These are phyloP conservation scores for Phytophthora sojae DNA, from an alignment of 352 stramenopile genomes.

Conservation along the genomic window DNA sequence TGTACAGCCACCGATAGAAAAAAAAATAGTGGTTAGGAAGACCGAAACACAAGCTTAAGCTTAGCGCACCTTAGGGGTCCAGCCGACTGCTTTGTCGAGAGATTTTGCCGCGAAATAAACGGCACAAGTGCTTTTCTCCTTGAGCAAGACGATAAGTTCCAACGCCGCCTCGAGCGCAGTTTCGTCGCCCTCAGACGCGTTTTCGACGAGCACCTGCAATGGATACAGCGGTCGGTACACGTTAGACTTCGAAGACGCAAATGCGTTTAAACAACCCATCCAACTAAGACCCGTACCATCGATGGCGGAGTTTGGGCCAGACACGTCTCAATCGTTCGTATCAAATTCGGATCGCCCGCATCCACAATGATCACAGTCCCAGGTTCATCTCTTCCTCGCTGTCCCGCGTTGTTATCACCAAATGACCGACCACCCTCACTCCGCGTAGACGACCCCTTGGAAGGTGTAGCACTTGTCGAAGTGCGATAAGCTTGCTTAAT, in stretches of 20 bases:
- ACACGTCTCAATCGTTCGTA: slow-evolving; percentile 52
- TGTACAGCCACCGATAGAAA: neutral
- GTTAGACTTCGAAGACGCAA: too few relatives aligned
- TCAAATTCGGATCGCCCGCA: slow-evolving; percentile 48
- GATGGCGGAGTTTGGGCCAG: slow-evolving; percentile 39
- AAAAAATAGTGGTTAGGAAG: neutral
- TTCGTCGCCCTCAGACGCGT: slow-evolving; percentile 56
- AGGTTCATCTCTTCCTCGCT: slow-evolving; percentile 24
- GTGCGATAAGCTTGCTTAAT: slow-evolving; percentile 42
- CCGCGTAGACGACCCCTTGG: slow-evolving; percentile 8
- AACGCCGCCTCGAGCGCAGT: slow-evolving; percentile 41
- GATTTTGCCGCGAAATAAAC: slow-evolving; percentile 56
- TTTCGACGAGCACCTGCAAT: slow-evolving; percentile 58
- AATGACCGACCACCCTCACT: slow-evolving; percentile 1
- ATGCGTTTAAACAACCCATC: neutral
- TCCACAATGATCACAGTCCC: slow-evolving; percentile 44
- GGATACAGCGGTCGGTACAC: too few relatives aligned
- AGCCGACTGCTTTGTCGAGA: slow-evolving; percentile 39
- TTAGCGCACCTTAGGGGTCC: slow-evolving; percentile 55
- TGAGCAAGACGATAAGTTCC: slow-evolving; percentile 48
- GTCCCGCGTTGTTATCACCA: slow-evolving; percentile 4
- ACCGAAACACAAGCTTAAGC: too few relatives aligned
- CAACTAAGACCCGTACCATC: slow-evolving; percentile 14
- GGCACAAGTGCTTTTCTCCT: slow-evolving; percentile 46
- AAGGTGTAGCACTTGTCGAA: neutral